Percentiles rank a stretch among this genome's conserved stretches.
Evolutionary conservation across 495 filamentous ascomycete genomes (phyloP).

Genomic region (Aspergillus bridgeri): DNA sequence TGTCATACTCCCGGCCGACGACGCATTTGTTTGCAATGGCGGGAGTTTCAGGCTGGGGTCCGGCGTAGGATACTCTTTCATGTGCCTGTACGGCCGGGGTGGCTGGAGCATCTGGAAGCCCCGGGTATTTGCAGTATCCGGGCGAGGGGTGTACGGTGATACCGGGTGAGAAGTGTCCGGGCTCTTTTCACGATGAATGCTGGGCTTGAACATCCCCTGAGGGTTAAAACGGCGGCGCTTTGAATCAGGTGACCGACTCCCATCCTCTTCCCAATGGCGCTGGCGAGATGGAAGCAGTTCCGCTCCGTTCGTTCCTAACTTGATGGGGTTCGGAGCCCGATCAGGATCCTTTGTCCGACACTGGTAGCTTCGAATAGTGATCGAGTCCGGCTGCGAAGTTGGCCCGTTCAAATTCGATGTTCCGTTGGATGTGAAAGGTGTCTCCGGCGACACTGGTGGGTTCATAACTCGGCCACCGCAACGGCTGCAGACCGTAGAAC

Average conservation of each 20-base stretch:
- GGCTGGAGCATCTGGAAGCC: conserved; percentile 39
- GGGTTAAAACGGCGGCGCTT: conserved; percentile 57
- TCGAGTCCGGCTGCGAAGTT: conserved; percentile 17
- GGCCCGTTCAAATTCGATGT: conserved; percentile 16
- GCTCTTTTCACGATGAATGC: conserved; percentile 30
- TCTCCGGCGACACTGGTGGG: conserved; percentile 41
- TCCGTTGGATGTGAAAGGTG: conserved; percentile 30
- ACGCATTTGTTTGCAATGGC: conserved; percentile 50
- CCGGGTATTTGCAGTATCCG: conserved; percentile 29
- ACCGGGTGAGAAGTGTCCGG: conserved; percentile 34
- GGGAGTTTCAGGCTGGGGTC: conserved; percentile 54
- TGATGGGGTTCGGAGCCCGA: conserved; percentile 22
- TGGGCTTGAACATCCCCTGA: conserved; percentile 23
- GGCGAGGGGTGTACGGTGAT: conserved; percentile 30
- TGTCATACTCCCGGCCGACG: conserved; percentile 21
- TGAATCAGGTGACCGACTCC: conserved; percentile 40
- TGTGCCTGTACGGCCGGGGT: conserved; percentile 25
- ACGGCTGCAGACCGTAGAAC: conserved; percentile 38
- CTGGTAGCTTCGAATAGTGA: conserved; percentile 23
- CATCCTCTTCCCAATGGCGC: conserved; percentile 29
- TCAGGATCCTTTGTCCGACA: conserved; percentile 20
- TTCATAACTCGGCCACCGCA: conserved; percentile 48
- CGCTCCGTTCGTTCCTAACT: conserved; percentile 15
- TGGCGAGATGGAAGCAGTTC: conserved; percentile 22
- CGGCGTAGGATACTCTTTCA: conserved; percentile 23